phyloP scores from a whole-genome alignment of 2,329 filamentous ascomycete species.

The Fusarium chlamydosporum region DNA sequence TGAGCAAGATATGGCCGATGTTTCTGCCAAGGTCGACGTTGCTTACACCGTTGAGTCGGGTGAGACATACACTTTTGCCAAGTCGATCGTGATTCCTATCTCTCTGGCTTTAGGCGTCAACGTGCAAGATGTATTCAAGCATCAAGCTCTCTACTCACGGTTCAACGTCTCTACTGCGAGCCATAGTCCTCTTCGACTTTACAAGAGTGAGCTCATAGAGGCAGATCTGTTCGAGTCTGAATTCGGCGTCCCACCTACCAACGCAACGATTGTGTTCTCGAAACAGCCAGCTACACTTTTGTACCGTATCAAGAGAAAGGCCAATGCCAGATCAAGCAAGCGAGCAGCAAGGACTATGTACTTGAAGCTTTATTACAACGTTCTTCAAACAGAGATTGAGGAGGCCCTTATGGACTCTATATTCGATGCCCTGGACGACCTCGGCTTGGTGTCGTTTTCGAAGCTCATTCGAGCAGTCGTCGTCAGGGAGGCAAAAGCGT shows the following conservation, averaged over 20 bases:
- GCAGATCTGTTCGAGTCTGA: constrained; percentile 78
- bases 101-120: constrained; percentile 91
- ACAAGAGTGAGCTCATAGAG: constrained; percentile 77
- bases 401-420: constrained; percentile 63
- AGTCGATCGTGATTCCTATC: constrained; percentile 75
- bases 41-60: constrained; percentile 78
- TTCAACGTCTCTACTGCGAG: constrained; percentile 91
- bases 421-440: constrained; percentile 56
- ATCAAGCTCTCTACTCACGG: constrained; percentile 82
- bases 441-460: constrained; percentile 62
- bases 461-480: constrained; percentile 63
- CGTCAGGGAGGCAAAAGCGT: constrained; percentile 59
- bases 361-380: constrained; percentile 81
- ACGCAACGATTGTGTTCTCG: constrained; percentile 76
- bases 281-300: constrained; percentile 85
- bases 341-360: constrained; percentile 65
- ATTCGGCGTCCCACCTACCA: constrained; percentile 68
- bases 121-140: constrained; percentile 95
- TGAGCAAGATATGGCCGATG: constrained; percentile 79
- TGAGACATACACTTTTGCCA: constrained; percentile 56
- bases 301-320: constrained; percentile 79
- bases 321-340: constrained; percentile 54
- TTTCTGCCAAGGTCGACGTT: constrained; percentile 82
- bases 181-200: constrained; percentile 79
- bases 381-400: constrained; percentile 81